Conservation (phyloP, 2,329 filamentous ascomycete genomes). For the Pseudogymnoascus sp. region DNA sequence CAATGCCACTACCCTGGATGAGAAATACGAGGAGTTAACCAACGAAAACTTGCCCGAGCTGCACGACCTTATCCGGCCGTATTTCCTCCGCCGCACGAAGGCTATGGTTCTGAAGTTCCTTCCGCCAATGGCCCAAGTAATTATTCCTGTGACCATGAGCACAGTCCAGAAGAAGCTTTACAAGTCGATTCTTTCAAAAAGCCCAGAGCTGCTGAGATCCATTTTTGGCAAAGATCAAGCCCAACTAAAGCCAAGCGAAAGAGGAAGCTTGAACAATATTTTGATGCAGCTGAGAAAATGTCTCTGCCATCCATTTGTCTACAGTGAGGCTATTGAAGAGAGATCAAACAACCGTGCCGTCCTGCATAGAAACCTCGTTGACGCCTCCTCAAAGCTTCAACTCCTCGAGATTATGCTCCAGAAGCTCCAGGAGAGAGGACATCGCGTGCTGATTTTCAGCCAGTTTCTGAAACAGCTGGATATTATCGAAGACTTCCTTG, state of each 20-base stretch:
- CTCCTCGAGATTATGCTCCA: conserved; percentile 79
- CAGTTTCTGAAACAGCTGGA: conserved; percentile 86
- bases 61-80: conserved; percentile 71
- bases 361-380: conserved; percentile 73
- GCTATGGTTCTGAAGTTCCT: conserved; percentile 83
- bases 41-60: conserved; percentile 73
- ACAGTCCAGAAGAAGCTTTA: conserved; percentile 88
- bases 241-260: conserved; percentile 56
- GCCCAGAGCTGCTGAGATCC: conserved; percentile 76
- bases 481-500: conserved; percentile 86
- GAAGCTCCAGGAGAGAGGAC: conserved; percentile 73
- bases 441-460: conserved; percentile 90
- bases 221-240: conserved; percentile 63
- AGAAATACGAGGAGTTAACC: conserved; percentile 67
- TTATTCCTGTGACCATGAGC: conserved; percentile 92
- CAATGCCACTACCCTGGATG: conserved; percentile 64
- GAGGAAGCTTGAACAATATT: conserved; percentile 83
- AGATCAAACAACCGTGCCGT: conserved; percentile 50
- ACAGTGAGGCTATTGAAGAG: conserved; percentile 85
- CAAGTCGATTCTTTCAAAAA: conserved; percentile 86
- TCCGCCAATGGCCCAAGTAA: conserved; percentile 89
- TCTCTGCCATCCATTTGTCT: conserved; percentile 92
- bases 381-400: conserved; percentile 83
- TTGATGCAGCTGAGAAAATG: conserved; percentile 92
- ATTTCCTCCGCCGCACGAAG: conserved; percentile 72